Evolutionary conservation across 2,329 filamentous ascomycete species (phyloP).

Genomic region (Verticillium dahliae): DNA sequence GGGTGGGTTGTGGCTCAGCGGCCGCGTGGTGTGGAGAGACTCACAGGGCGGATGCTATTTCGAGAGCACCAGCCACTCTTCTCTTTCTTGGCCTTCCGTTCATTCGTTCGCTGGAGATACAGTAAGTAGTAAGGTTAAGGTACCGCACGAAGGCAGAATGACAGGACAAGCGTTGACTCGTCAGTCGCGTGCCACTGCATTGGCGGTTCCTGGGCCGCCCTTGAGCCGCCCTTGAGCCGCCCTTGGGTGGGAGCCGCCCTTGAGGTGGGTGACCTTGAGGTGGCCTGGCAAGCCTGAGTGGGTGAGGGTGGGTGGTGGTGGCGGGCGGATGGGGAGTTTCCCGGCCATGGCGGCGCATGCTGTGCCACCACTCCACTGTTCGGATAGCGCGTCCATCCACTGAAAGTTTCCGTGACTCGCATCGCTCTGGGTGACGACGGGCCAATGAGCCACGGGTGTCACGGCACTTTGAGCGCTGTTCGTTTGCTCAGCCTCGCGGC

Average conservation of each 20-base stretch:
- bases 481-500: neutral
- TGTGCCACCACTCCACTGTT: neutral
- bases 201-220: neutral
- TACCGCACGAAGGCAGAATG: neutral
- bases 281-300: neutral
- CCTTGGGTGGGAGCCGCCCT: neutral
- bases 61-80: neutral
- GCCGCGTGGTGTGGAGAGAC: neutral
- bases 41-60: neutral
- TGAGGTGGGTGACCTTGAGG: neutral
- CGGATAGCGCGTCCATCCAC: neutral
- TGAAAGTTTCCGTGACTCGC: neutral
- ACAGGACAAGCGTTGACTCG: neutral
- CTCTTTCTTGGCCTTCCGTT: too few species aligned
- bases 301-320: neutral
- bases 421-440: neutral
- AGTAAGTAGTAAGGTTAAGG: too few species aligned
- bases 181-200: neutral
- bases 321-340: neutral
- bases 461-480: neutral
- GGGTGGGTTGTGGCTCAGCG: neutral
- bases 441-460: neutral
- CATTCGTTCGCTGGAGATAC: too few species aligned
- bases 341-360: neutral
- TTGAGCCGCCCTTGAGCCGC: neutral